Conservation (phyloP, 345 rosid genomes). For the Geranium brycei region DNA sequence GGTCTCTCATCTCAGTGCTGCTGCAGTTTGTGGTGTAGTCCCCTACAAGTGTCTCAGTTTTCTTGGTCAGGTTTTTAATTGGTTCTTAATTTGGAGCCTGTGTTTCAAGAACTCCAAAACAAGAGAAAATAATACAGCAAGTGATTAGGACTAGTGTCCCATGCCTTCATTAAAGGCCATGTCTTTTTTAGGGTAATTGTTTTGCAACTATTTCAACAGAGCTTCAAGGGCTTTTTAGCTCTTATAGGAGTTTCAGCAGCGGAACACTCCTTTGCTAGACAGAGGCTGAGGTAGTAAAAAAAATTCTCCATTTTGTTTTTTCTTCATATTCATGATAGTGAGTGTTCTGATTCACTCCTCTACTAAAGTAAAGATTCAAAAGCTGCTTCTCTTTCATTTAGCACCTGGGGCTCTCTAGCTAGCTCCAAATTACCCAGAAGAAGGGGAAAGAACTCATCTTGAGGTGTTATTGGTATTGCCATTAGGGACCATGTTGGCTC, state of each 20-base stretch:
- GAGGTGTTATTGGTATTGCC: not conserved
- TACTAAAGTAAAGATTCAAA: slow-evolving; percentile 1
- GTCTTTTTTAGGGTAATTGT: not conserved
- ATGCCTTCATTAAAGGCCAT: not conserved
- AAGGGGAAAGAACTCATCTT: not conserved
- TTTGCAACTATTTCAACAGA: too few species aligned
- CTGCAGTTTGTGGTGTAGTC: too few species aligned
- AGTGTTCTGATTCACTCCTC: slow-evolving; percentile 6
- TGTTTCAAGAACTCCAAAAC: not conserved
- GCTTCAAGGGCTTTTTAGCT: not conserved
- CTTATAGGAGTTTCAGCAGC: not conserved
- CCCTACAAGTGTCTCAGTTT: too few species aligned
- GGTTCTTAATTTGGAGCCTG: not conserved
- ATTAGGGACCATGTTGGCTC: not conserved
- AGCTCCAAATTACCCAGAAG: not conserved
- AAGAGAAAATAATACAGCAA: not conserved
- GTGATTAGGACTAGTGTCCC: not conserved
- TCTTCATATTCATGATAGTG: slow-evolving; percentile 4
- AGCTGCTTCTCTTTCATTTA: slow-evolving; percentile 4
- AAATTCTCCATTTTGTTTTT: not conserved
- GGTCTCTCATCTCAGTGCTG: not conserved
- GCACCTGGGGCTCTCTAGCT: not conserved
- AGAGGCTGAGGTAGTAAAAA: not conserved
- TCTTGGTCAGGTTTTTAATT: not conserved
- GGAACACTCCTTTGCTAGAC: not conserved